A percentile compares a stretch with the other conserved stretches of the same genome.
These are phyloP conservation scores for Diaporthe destruens DNA, from an alignment of 2,329 filamentous ascomycete genomes.

Conservation along the genomic window DNA sequence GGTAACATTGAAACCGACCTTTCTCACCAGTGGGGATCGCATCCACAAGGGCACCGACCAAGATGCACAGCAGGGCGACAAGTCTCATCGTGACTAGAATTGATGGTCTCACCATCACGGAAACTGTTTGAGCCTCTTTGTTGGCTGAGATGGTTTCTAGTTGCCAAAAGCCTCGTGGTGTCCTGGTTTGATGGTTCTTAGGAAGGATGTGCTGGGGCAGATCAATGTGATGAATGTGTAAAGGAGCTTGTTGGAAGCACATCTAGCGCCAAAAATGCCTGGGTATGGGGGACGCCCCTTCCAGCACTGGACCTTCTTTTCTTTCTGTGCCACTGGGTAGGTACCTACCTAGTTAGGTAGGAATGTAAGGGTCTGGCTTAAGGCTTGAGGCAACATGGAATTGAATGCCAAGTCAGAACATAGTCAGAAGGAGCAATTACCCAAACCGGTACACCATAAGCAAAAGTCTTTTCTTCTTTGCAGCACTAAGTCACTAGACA, in stretches of 20 bases:
- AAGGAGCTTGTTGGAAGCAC: background rate
- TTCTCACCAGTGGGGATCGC: background rate
- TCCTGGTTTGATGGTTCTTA: background rate
- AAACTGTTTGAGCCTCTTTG: background rate
- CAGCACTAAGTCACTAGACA: background rate
- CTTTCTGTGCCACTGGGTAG: too few species aligned
- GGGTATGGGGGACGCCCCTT: background rate
- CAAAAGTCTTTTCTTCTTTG: background rate
- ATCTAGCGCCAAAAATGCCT: background rate
- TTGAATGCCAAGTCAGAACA: background rate
- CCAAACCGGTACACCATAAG: background rate
- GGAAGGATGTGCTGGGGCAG: background rate
- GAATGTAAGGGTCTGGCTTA: background rate
- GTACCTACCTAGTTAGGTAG: too few species aligned
- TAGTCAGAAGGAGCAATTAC: background rate
- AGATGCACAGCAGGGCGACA: background rate
- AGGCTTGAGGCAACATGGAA: background rate
- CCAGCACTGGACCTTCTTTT: background rate
- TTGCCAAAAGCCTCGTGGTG: background rate
- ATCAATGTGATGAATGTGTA: background rate
- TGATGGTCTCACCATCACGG: slow-evolving; percentile 1
- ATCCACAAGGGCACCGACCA: background rate
- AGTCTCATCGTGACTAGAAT: background rate
- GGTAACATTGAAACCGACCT: background rate
- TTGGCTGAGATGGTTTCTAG: background rate